Percentiles rank a stretch among this genome's conserved stretches.
phyloP scores from a whole-genome alignment of 306 rosid genomes.

The Fragaria vesca region DNA sequence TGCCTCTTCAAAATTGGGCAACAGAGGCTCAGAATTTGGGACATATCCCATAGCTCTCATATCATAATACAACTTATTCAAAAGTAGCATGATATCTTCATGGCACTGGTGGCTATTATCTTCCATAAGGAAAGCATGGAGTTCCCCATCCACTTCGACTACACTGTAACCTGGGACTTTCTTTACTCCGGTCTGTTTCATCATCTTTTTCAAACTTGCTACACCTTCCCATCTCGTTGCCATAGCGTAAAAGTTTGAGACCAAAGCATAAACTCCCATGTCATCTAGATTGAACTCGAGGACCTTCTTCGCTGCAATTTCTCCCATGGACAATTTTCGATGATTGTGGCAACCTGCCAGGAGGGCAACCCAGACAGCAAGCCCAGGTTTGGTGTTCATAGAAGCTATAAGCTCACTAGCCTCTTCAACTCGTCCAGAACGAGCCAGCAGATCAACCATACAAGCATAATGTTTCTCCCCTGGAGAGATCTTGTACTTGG shows the following conservation, averaged over 20 bases:
- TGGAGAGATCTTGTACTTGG: constrained; percentile 33
- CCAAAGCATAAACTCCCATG: constrained; percentile 35
- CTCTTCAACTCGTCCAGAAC: constrained; percentile 42
- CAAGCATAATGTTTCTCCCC: constrained; percentile 48
- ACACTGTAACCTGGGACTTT: constrained; percentile 43
- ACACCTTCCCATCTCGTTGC: constrained; percentile 41
- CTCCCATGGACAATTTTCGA: constrained; percentile 27
- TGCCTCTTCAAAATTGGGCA: constrained; percentile 16
- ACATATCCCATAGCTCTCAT: constrained; percentile 31
- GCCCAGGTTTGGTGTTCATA: constrained; percentile 32
- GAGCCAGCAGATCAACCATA: constrained; percentile 49
- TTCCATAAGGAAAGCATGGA: constrained; percentile 51
- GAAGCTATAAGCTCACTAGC: constrained; percentile 37
- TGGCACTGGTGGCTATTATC: constrained; percentile 33
- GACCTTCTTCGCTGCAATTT: constrained; percentile 36
- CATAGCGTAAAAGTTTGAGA: constrained; percentile 44
- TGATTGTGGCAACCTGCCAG: constrained; percentile 44
- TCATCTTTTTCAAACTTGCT: constrained; percentile 35
- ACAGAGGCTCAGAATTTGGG: constrained; percentile 14
- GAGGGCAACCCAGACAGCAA: constrained; percentile 46
- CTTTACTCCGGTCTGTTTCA: constrained; percentile 33
- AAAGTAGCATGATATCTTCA: constrained; percentile 22
- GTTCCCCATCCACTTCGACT: constrained; percentile 47
- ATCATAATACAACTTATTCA: constrained; percentile 33
- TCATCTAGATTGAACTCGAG: constrained; percentile 39